phyloP scores from a whole-genome alignment of 257 asterid species.

The Eucommia ulmoides region DNA sequence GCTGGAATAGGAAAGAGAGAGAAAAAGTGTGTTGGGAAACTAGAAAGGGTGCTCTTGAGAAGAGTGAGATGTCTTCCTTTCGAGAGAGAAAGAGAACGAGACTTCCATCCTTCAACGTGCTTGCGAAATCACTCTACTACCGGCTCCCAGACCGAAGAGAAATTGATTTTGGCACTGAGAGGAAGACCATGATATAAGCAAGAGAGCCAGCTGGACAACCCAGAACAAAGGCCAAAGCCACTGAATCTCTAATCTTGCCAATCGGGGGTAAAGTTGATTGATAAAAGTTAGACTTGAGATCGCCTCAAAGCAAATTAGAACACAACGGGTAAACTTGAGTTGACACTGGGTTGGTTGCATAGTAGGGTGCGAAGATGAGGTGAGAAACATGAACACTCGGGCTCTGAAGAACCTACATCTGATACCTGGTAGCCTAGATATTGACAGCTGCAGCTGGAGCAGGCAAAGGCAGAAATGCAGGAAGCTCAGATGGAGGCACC shows the following conservation, averaged over 20 bases:
- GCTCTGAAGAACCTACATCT: not conserved
- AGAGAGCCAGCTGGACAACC: not conserved
- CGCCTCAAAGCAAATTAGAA: not conserved
- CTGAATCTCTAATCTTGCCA: not conserved
- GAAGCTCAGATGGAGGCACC: too few relatives aligned
- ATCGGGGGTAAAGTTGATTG: not conserved
- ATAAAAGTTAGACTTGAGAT: not conserved
- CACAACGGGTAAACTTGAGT: not conserved
- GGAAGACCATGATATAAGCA: not conserved
- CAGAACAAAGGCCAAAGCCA: not conserved
- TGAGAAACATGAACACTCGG: not conserved
- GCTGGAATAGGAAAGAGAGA: not conserved
- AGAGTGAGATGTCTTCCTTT: not conserved
- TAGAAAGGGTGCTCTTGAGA: not conserved
- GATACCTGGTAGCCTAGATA: too few relatives aligned
- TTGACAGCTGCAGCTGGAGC: too few relatives aligned
- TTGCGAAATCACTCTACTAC: not conserved
- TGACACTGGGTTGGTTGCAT: not conserved
- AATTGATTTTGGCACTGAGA: not conserved
- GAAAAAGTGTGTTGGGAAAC: not conserved
- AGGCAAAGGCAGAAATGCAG: too few relatives aligned
- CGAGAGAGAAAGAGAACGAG: not conserved
- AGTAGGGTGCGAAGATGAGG: not conserved
- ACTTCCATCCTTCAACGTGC: not conserved
- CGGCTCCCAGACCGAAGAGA: not conserved